Percentiles rank a stretch among this genome's conserved stretches.
phyloP scores from a whole-genome alignment of 1,284 basidiomycete genomes.

The Leccinum fuscescens region DNA sequence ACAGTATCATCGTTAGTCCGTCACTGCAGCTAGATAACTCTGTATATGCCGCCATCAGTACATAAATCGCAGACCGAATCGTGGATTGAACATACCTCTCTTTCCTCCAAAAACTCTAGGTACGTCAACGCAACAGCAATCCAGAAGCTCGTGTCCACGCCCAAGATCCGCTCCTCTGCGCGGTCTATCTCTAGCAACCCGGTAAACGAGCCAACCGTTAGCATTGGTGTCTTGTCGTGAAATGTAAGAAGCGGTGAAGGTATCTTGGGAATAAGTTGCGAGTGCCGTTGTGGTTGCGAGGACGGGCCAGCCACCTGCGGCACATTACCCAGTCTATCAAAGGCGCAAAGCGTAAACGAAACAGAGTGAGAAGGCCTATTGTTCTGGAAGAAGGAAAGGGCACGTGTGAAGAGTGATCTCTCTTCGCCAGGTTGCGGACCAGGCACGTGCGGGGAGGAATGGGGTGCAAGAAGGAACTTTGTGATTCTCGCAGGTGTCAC shows the following conservation, averaged over 20 bases:
- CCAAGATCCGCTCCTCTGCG: conserved; percentile 54
- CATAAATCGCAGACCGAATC: background rate
- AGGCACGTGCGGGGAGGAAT: conserved; percentile 42
- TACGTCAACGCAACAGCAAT: conserved; percentile 70
- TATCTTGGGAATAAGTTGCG: conserved; percentile 23
- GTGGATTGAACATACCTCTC: conserved; percentile 53
- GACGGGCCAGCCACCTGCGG: conserved; percentile 17
- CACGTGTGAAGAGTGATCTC: conserved; percentile 53
- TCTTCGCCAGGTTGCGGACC: conserved; percentile 34
- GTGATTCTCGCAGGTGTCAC: conserved; percentile 40
- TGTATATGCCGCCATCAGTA: conserved; percentile 14
- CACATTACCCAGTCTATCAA: conserved; percentile 13
- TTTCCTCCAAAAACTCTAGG: conserved; percentile 69
- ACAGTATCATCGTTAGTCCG: conserved; percentile 18
- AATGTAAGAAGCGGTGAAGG: conserved; percentile 56
- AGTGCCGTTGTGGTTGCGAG: conserved; percentile 26
- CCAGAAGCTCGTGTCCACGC: conserved; percentile 76
- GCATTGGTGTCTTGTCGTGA: conserved; percentile 66
- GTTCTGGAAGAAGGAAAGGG: conserved; percentile 55
- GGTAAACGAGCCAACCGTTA: conserved; percentile 54
- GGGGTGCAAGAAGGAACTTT: conserved; percentile 62
- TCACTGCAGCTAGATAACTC: conserved; percentile 31
- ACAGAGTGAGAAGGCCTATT: conserved; percentile 58
- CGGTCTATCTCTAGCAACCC: conserved; percentile 65
- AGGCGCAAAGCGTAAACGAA: conserved; percentile 55